Evolutionary conservation across 2,329 filamentous ascomycete genomes (phyloP), one percentile per base, ranked within the genome.

Genomic region (Zymoseptoria passerinii): DNA sequence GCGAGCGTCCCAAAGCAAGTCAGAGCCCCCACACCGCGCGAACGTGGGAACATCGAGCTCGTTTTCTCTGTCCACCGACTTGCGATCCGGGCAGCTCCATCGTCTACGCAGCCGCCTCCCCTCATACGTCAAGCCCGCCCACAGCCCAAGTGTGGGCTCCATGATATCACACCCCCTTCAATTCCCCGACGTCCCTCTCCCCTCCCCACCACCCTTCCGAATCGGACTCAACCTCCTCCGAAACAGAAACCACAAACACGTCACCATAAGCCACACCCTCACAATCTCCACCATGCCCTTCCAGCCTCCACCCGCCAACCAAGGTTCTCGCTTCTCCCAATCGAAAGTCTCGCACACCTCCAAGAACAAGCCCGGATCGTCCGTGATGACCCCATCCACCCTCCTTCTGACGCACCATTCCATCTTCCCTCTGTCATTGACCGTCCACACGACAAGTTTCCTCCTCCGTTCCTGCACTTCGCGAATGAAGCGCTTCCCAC

Each of bases 331-430:
- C 35, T 56, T 57, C 29, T 56, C 58, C 54, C 75, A 73, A 51
- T 77, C 73, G 67, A 73, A 77, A 10, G 67, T 67, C 28, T 77
- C 68, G 61, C 82, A 83, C 1, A 90, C 79, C 50, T 86, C 80
- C 23, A 85, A 70, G 68, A 85, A 92, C 63, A 81, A 73, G 69
- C 81, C 81, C 1, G 89, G 89, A 65, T 96, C 85, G 69, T 96
- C 92, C 0, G 91, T 95, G 55, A 96, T 85, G 4, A 96, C 87
- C 0, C 89, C 92, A 66, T 95, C 89, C 1, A 95, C 76, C 2
- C 73, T 71, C 49, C 81, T 75, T 28, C 78, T 73, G 35, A 95
- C 83, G 63, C 84, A 81, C 90, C 90, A 96, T 66, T 84, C 81
- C 92, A 97, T 96, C 74, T 84, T 82, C 53, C 80, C 78, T 62